Percentiles rank a stretch among this genome's conserved stretches.
These are phyloP conservation scores for Pseudogymnoascus sp. DNA, from an alignment of 2,329 filamentous ascomycete species.

Conservation along the genomic window DNA sequence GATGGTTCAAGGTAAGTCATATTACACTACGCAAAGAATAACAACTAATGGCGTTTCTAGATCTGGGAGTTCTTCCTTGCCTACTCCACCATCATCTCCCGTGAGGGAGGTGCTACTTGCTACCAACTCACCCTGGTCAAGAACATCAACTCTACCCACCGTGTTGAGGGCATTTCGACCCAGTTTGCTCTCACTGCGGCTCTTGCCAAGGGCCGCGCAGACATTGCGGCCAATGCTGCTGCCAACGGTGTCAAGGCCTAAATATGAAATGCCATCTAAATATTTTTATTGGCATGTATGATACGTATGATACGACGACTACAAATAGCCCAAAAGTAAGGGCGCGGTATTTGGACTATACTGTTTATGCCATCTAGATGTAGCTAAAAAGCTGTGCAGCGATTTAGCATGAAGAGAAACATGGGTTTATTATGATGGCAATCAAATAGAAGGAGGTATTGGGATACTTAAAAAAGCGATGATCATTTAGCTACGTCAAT, in stretches of 20 bases:
- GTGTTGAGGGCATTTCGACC: constrained; percentile 62
- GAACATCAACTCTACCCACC: constrained; percentile 77
- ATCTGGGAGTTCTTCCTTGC: constrained; percentile 82
- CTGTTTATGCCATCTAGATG: not conserved
- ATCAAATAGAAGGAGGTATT: constrained; percentile 8
- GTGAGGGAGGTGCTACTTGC: constrained; percentile 70
- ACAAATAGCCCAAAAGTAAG: constrained; percentile 1
- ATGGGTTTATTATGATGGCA: constrained; percentile 4
- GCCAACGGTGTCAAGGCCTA: constrained; percentile 6
- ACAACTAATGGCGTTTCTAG: constrained; percentile 33
- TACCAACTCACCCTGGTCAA: constrained; percentile 75
- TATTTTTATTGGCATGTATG: constrained; percentile 7
- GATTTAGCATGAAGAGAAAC: constrained; percentile 1
- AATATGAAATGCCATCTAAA: constrained; percentile 9
- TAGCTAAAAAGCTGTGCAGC: constrained; percentile 4
- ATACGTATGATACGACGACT: constrained; percentile 11
- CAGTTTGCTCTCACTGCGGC: constrained; percentile 62
- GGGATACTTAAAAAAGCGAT: not conserved
- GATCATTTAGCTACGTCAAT: constrained; percentile 10
- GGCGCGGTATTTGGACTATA: constrained; percentile 7
- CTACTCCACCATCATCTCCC: constrained; percentile 67
- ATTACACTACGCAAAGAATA: not conserved
- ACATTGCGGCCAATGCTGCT: not conserved
- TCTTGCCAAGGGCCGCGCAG: constrained; percentile 36
- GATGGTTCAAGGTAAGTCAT: constrained; percentile 82